These are phyloP conservation scores for Vitis riparia DNA, from an alignment of 164 flowering plant genomes.

Conservation along the genomic window DNA sequence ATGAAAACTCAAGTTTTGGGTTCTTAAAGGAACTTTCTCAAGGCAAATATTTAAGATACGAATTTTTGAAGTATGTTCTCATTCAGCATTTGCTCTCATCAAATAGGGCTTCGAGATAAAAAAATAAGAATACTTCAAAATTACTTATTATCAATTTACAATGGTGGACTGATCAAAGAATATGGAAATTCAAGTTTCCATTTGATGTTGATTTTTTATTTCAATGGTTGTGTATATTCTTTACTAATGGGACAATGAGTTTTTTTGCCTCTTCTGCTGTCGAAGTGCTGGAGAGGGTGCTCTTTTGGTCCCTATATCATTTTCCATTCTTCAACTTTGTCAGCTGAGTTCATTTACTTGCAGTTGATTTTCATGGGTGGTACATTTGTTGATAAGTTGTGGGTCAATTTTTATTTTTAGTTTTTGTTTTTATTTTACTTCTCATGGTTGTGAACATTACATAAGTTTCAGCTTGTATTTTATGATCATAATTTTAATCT, in stretches of 20 bases:
- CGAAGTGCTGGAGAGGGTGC: slow-evolving; percentile 18
- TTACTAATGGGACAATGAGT: slow-evolving; percentile 13
- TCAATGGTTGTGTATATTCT: background rate
- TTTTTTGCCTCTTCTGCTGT: slow-evolving; percentile 15
- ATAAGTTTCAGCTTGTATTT: background rate
- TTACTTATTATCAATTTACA: too few relatives aligned
- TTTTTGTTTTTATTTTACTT: background rate
- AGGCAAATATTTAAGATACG: too few relatives aligned
- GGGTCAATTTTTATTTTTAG: background rate
- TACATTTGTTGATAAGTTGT: background rate
- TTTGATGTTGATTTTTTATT: too few relatives aligned
- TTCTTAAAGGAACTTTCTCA: too few relatives aligned
- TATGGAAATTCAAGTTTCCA: too few relatives aligned
- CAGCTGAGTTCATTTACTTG: slow-evolving; percentile 17
- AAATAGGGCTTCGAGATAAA: too few relatives aligned
- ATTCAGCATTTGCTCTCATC: too few relatives aligned
- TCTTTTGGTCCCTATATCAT: slow-evolving; percentile 20
- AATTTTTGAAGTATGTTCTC: too few relatives aligned
- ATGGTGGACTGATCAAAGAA: too few relatives aligned
- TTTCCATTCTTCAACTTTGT: slow-evolving; percentile 27
- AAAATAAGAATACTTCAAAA: too few relatives aligned
- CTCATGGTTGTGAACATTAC: background rate
- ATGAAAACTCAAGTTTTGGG: too few relatives aligned
- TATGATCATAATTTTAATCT: background rate
- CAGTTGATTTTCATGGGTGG: slow-evolving; percentile 36